A percentile compares a stretch with the other conserved stretches of the same genome.
Conservation (phyloP, 169 alveolate genomes). For the Plasmodium adleri region DNA sequence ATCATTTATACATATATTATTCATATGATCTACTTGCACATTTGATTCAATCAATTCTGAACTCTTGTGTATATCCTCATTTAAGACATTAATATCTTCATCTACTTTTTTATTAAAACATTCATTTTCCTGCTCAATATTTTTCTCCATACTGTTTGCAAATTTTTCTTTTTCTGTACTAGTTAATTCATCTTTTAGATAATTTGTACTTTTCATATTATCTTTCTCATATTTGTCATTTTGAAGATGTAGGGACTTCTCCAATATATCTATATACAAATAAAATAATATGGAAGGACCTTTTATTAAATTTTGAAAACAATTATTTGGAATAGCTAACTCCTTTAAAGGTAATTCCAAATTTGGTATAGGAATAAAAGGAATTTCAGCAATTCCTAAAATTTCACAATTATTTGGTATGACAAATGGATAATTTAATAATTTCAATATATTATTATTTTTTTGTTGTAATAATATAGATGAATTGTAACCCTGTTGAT, state of each 20-base stretch:
- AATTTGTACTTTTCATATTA: not conserved
- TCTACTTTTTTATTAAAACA: no score
- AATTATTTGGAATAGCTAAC: not conserved
- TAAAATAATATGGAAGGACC: slow-evolving; percentile 2
- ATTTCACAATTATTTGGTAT: slow-evolving; percentile 54
- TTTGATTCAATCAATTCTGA: no score
- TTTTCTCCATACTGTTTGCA: no score
- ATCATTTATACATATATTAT: no score
- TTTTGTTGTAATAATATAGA: slow-evolving; percentile 1
- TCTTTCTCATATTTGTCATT: not conserved
- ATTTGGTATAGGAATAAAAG: slow-evolving; percentile 4
- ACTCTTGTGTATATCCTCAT: no score
- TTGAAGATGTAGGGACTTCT: not conserved
- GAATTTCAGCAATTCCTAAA: slow-evolving; percentile 40
- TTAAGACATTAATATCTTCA: no score
- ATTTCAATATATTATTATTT: slow-evolving; percentile 18
- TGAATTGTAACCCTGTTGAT: not conserved
- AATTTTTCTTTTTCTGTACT: no score
- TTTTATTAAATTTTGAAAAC: slow-evolving; percentile 1
- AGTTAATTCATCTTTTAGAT: not conserved
- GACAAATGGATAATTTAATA: slow-evolving; percentile 31
- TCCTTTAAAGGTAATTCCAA: slow-evolving; percentile 24
- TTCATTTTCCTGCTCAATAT: no score
- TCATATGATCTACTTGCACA: no score
- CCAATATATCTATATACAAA: slow-evolving; percentile 15